Evolutionary conservation across 495 filamentous ascomycete genomes (phyloP), one percentile per base, ranked within the genome.

Genomic region (Neurospora terricola): DNA sequence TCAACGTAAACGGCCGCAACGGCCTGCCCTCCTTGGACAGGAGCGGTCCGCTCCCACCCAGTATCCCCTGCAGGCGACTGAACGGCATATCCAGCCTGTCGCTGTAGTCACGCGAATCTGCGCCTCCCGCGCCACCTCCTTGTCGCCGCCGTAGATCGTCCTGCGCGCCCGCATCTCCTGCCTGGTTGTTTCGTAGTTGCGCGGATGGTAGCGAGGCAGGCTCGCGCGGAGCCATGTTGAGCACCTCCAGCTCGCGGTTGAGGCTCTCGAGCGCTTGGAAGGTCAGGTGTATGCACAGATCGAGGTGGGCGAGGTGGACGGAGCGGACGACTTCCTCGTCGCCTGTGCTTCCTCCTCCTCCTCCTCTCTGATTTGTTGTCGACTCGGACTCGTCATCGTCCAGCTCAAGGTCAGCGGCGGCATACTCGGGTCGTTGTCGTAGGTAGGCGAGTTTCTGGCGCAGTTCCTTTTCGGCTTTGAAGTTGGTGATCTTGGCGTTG

Each of bases 201-300:
- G 21, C 48, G 30, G 76, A 75, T 2, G 76, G 75, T 42, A 80
- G 81, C 23, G 83, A 79, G 18, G 84, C 83, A 2, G 87, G 84
- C 11, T 83, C 82, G 27, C 27, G 54, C 6, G 91, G 92, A 42
- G 92, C 92, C 73, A 90, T 85, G 6, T 91, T 87, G 4, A 99
- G 86, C 75, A 99, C 91, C 21, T 94, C 88, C 34, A 93, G 82
- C 81, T 99, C 96, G 75, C 92, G 91, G 30, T 90, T 89, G 39
- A 98, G 86, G 14, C 92, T 86, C 78, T 98, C 96, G 21, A 98
- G 87, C 0, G 90, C 85, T 79, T 95, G 91, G 77, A 98, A 97
- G 14, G 93, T 85, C 78, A 92, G 90, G 79, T 98, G 93, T 8
- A 88, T 88, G 76, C 86, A 88, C 66, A 94, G 88, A 23, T 88